Base-by-base conservation (phyloP, 2,329 filamentous ascomycete genomes). In the Ophiocordyceps sinensis region DNA sequence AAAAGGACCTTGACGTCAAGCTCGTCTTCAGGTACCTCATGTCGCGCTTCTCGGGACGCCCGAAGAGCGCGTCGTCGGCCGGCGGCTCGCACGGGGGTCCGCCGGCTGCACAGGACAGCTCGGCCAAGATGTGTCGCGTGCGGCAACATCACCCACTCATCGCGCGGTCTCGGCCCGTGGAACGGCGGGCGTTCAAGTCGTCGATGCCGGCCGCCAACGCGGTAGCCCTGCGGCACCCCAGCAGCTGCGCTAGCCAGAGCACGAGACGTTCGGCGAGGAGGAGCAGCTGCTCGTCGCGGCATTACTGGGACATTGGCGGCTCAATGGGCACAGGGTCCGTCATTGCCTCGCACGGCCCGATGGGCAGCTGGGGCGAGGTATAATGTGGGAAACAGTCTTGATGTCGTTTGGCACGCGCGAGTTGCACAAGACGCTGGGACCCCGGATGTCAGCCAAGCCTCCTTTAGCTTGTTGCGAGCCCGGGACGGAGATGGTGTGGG, bases 291-390 rank as follows among this genome's bases (percentile, higher is more conserved):
- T 88, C 83, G 36, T 85, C 79, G 37, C 68, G 86, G 41, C 85
- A 94, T 56, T 95, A 93, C 59, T 95, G 88, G 88, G 88, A 94
- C 58, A 76, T 94, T 48, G 85, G 85, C 23, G 83, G 78, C 6
- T 87, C 79, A 51, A 73, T 86, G 21, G 84, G 83, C 2, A 88
- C 83, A 42, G 82, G 82, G 4, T 84, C 79, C 48, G 68, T 79
- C 46, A 75, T 84, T 57, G 77, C 75, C 2, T 71, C 74, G 38
- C 75, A 73, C 32, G 80, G 78, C 1, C 75, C 73, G 9, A 76
- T 83, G 68, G 84, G 84, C 14, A 79, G 75, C 49, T 91, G 85
- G 85, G 84, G 83, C 10, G 85, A 89, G 62, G 74, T 82, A 23
- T 82, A 17, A 37, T 7, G 5, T 17, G 32, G 12, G 5, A 13